These are phyloP conservation scores for Xerocomus amazonicus DNA, from an alignment of 1,284 basidiomycete species.

Conservation along the genomic window DNA sequence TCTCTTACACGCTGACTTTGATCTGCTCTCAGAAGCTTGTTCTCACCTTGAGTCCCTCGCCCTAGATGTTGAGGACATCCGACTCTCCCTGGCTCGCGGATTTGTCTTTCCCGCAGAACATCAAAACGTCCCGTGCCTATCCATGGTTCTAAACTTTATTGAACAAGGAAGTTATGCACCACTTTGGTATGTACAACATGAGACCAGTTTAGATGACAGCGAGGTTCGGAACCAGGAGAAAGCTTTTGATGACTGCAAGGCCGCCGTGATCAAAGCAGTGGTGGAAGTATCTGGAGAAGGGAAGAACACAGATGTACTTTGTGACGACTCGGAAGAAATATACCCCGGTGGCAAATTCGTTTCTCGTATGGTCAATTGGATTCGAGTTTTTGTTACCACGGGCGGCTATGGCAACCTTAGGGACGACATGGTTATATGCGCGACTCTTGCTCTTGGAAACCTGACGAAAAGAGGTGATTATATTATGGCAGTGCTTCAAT, in stretches of 20 bases:
- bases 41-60: slow-evolving; percentile 72
- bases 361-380: slow-evolving; percentile 73
- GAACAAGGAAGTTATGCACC: slow-evolving; percentile 63
- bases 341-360: slow-evolving; percentile 71
- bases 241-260: slow-evolving; percentile 77
- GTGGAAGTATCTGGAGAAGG: slow-evolving; percentile 85
- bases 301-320: slow-evolving; percentile 71
- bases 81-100: slow-evolving; percentile 67
- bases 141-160: slow-evolving; percentile 66
- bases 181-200: slow-evolving; percentile 50
- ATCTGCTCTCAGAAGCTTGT: slow-evolving; percentile 68
- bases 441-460: slow-evolving; percentile 79
- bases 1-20: slow-evolving; percentile 66
- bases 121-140: slow-evolving; percentile 55
- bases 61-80: slow-evolving; percentile 71
- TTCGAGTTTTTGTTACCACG: slow-evolving; percentile 49
- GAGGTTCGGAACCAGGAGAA: slow-evolving; percentile 61
- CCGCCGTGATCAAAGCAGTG: slow-evolving; percentile 76
- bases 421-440: slow-evolving; percentile 81
- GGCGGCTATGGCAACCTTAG: slow-evolving; percentile 36
- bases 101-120: slow-evolving; percentile 56
- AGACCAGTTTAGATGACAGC: slow-evolving; percentile 36
- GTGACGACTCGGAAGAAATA: slow-evolving; percentile 55
- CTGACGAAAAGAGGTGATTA: slow-evolving; percentile 69
- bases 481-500: not conserved